Conservation (phyloP, 2,329 filamentous ascomycete genomes). For the Claviceps monticola region DNA sequence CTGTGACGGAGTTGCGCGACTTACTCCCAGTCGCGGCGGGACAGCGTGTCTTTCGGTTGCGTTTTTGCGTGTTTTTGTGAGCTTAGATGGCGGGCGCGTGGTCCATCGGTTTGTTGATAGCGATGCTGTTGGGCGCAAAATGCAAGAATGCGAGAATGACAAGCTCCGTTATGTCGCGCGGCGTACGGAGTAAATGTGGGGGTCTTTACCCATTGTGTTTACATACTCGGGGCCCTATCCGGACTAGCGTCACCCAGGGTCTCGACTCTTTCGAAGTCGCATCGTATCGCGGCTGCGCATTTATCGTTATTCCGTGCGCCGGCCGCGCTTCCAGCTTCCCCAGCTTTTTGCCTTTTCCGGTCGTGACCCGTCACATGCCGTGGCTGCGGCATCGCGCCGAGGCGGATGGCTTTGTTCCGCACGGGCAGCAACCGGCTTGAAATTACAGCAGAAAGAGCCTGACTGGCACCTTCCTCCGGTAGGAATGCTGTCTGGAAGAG, state of each 20-base stretch:
- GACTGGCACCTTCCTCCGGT: not conserved
- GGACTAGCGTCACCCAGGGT: constrained; percentile 11
- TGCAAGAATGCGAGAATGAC: not conserved
- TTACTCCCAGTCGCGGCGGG: constrained; percentile 4
- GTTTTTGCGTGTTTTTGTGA: constrained; percentile 3
- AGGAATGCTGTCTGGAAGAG: not conserved
- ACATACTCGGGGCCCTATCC: constrained; percentile 12
- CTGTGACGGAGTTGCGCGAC: constrained; percentile 13
- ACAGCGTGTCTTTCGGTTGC: not conserved
- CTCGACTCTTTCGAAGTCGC: not conserved
- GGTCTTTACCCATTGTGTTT: constrained; percentile 13
- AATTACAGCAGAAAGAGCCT: not conserved
- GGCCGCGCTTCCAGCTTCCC: not conserved
- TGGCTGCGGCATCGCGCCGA: not conserved
- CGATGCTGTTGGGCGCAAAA: not conserved
- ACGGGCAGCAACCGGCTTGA: not conserved
- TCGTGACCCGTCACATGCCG: not conserved
- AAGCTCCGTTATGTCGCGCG: not conserved
- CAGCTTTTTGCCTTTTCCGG: not conserved
- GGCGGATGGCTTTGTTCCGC: constrained; percentile 2
- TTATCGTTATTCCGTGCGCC: constrained; percentile 7
- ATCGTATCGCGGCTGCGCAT: not conserved
- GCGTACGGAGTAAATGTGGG: constrained; percentile 1
- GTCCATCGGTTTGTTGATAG: not conserved
- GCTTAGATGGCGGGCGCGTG: not conserved